These are phyloP conservation scores for Plasmodium coatneyi DNA, from an alignment of 169 alveolate species.

Conservation along the genomic window DNA sequence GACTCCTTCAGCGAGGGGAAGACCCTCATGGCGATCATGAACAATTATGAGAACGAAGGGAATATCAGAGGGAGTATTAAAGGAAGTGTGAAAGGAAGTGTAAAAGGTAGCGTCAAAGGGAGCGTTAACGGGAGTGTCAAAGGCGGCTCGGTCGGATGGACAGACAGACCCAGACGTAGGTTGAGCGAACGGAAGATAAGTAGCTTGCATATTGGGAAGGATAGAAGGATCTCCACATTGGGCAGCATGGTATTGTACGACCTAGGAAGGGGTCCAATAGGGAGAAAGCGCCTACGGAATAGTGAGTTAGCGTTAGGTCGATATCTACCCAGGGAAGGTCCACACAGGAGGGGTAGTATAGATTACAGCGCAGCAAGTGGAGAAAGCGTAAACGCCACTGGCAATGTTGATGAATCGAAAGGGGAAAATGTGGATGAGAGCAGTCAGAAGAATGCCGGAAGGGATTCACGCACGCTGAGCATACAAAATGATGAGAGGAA, in stretches of 20 bases:
- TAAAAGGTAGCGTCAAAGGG: background rate
- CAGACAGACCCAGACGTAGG: background rate
- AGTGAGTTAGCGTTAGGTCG: background rate
- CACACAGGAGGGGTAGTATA: background rate
- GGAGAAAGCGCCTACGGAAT: background rate
- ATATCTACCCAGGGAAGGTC: background rate
- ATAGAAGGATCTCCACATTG: background rate
- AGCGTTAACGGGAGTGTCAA: background rate
- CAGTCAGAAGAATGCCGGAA: background rate
- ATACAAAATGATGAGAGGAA: background rate
- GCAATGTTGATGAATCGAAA: background rate
- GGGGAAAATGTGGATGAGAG: background rate
- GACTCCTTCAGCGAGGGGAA: background rate
- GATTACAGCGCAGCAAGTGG: background rate
- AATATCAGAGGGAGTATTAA: background rate
- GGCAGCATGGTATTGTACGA: background rate
- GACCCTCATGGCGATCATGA: background rate
- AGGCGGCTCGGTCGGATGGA: background rate
- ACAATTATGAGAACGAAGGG: background rate
- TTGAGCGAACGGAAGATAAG: background rate
- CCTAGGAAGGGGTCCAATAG: background rate
- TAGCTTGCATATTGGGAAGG: background rate
- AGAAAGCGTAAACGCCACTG: background rate
- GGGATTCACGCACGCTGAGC: background rate
- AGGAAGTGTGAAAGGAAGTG: background rate